Evolutionary conservation across 2,329 filamentous ascomycete species (phyloP).

Genomic region (Chaetomiaceae sp.): DNA sequence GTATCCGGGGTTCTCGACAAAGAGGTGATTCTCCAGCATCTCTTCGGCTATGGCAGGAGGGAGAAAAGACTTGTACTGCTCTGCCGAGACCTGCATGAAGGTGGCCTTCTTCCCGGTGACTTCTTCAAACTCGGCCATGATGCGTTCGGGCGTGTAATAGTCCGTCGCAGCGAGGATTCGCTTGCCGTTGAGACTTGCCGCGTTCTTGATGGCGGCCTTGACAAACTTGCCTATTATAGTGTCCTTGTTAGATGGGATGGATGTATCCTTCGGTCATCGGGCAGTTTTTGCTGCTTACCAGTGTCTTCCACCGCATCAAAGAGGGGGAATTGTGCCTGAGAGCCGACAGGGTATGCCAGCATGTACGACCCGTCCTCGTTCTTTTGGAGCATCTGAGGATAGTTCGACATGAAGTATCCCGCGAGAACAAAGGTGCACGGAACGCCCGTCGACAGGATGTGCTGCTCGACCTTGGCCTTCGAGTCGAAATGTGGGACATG

Average conservation of each 20-base stretch:
- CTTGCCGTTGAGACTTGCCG: constrained; percentile 39
- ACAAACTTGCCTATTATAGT: constrained; percentile 35
- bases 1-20: constrained; percentile 50
- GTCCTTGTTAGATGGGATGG: too few species aligned
- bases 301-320: too few species aligned
- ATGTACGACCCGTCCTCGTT: constrained; percentile 6
- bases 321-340: constrained; percentile 31
- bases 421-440: constrained; percentile 50
- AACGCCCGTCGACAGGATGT: constrained; percentile 45
- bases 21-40: constrained; percentile 49
- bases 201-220: constrained; percentile 34
- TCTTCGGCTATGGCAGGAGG: constrained; percentile 43
- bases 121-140: constrained; percentile 32
- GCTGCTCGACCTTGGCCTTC: constrained; percentile 53
- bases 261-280: too few species aligned
- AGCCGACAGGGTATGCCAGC: constrained; percentile 31
- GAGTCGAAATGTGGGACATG: constrained; percentile 51
- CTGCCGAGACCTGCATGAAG: constrained; percentile 36
- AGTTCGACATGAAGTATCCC: constrained; percentile 52
- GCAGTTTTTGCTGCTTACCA: too few species aligned
- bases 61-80: constrained; percentile 38
- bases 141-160: constrained; percentile 38
- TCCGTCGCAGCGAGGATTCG: constrained; percentile 40
- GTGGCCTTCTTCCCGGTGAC: constrained; percentile 29
- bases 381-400: constrained; percentile 25